Evolutionary conservation across 768 basidiomycete species (phyloP).

Genomic region (Panellus pusillus): DNA sequence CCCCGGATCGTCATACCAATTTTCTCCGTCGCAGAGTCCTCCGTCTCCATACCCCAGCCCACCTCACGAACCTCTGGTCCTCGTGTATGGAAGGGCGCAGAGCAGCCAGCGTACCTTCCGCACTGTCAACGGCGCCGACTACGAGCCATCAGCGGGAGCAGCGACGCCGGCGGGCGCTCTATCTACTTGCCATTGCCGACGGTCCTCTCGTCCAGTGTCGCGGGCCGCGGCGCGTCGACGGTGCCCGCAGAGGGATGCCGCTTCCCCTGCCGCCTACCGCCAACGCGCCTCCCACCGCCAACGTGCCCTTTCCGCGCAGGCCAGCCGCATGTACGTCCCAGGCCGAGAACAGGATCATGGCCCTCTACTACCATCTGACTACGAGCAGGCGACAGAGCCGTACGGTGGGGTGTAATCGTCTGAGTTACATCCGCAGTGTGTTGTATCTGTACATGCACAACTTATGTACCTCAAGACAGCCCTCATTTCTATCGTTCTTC

Average conservation of each 20-base stretch:
- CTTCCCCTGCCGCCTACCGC: conserved; percentile 17
- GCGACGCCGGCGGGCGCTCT: not conserved
- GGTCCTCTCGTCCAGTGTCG: conserved; percentile 11
- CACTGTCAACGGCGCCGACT: conserved; percentile 1
- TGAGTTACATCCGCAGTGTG: not conserved
- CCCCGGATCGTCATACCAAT: not conserved
- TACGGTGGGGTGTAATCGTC: not conserved
- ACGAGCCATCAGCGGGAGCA: not conserved
- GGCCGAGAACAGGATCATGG: conserved; percentile 21
- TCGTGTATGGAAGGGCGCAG: too few relatives aligned
- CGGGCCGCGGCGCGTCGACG: conserved; percentile 13
- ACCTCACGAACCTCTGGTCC: not conserved
- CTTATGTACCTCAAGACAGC: too few relatives aligned
- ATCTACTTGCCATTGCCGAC: not conserved
- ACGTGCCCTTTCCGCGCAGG: too few relatives aligned
- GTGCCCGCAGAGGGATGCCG: conserved; percentile 7
- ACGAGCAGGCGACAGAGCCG: conserved; percentile 18
- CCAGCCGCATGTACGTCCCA: conserved; percentile 15
- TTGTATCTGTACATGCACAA: not conserved
- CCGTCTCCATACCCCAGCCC: not conserved
- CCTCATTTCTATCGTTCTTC: too few relatives aligned
- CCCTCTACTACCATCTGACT: conserved; percentile 17
- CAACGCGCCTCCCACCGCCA: conserved; percentile 11
- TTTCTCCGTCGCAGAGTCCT: not conserved
- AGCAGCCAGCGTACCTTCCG: not conserved